Evolutionary conservation across 805 yeast genomes (phyloP).

Genomic region (Lipomyces kockii): DNA sequence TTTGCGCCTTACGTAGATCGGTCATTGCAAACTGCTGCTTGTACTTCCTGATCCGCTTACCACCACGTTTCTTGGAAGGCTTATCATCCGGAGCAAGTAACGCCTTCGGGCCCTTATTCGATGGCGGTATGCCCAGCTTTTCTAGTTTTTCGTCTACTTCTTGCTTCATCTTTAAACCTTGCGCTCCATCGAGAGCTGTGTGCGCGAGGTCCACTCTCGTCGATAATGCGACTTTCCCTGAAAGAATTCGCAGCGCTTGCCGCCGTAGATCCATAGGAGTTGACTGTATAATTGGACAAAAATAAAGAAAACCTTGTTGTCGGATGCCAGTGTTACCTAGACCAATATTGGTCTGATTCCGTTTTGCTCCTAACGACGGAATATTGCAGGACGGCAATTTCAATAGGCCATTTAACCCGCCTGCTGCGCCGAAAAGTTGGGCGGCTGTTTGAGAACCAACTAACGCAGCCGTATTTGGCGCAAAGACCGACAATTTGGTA

Average conservation of each 20-base stretch:
- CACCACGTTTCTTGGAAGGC: constrained; percentile 84
- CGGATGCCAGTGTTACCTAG: constrained; percentile 55
- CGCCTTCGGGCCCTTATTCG: constrained; percentile 60
- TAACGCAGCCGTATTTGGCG: constrained; percentile 79
- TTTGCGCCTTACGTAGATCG: constrained; percentile 80
- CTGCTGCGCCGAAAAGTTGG: constrained; percentile 67
- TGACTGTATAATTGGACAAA: constrained; percentile 61
- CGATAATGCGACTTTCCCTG: constrained; percentile 80
- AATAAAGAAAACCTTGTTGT: constrained; percentile 71
- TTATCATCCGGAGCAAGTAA: constrained; percentile 77
- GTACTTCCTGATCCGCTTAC: constrained; percentile 74
- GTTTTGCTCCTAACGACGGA: constrained; percentile 71
- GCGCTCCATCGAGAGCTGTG: constrained; percentile 51
- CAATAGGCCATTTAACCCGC: constrained; percentile 70
- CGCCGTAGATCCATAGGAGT: constrained; percentile 63
- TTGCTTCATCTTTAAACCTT: constrained; percentile 62
- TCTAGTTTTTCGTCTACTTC: constrained; percentile 70
- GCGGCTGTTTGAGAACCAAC: constrained; percentile 77
- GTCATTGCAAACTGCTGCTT: constrained; percentile 82
- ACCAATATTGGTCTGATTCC: constrained; percentile 47
- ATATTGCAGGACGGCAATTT: constrained; percentile 81
- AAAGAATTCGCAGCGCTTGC: constrained; percentile 75
- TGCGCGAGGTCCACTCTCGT: constrained; percentile 75
- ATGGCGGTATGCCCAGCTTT: constrained; percentile 79
- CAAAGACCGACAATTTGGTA: constrained; percentile 58